These are phyloP conservation scores for Trifolium pratense DNA, from an alignment of 306 rosid species.

Conservation along the genomic window DNA sequence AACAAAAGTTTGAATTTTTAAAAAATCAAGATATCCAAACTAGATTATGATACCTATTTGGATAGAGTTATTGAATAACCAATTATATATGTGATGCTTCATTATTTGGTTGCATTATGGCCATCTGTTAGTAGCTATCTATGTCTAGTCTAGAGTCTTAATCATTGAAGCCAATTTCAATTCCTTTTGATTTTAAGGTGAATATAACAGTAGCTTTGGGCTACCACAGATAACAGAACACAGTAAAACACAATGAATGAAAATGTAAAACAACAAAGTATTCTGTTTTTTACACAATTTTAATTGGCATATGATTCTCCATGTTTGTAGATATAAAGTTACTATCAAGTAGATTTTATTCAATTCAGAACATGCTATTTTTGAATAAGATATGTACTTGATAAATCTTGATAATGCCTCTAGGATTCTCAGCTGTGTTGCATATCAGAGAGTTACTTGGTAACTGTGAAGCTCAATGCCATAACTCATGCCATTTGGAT, in stretches of 20 bases:
- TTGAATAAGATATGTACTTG: conserved; percentile 6
- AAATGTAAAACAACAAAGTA: neutral
- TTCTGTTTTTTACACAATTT: neutral
- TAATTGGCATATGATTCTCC: neutral
- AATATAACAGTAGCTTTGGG: conserved; percentile 23
- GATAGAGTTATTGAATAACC: conserved; percentile 44
- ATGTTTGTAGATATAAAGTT: conserved; percentile 11
- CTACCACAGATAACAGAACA: neutral
- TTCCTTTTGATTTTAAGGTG: conserved; percentile 28
- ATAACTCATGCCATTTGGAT: conserved; percentile 26
- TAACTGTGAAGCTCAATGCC: conserved; percentile 2
- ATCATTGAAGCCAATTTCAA: conserved; percentile 44
- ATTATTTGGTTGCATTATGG: conserved; percentile 46
- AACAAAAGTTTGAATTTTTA: conserved; percentile 43
- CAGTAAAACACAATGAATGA: neutral
- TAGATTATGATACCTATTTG: conserved; percentile 44
- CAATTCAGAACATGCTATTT: conserved; percentile 5
- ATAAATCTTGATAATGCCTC: conserved; percentile 12
- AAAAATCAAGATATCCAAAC: conserved; percentile 26
- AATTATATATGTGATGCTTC: conserved; percentile 42
- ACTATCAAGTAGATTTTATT: conserved; percentile 22
- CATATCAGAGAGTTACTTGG: conserved; percentile 15
- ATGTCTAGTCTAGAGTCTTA: conserved; percentile 36
- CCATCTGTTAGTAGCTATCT: conserved; percentile 46
- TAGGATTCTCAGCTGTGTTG: conserved; percentile 15